phyloP scores from a whole-genome alignment of 495 filamentous ascomycete genomes.

The Symbiotaphrina buchneri region DNA sequence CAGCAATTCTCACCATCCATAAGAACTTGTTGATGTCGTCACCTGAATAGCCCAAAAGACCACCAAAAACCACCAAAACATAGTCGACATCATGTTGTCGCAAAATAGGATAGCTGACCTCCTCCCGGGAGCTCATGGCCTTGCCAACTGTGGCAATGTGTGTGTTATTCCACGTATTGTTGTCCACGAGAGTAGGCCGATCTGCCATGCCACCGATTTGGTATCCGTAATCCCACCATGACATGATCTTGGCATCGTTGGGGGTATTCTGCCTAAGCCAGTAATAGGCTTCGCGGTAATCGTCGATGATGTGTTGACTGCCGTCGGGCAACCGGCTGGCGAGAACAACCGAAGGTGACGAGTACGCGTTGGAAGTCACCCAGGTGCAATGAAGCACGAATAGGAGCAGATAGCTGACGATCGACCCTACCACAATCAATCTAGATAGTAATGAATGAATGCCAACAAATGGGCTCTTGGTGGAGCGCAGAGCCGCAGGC shows the following conservation, averaged over 20 bases:
- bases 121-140: conserved; percentile 93
- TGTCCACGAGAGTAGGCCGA: conserved; percentile 90
- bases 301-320: conserved; percentile 95
- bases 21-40: conserved; percentile 99
- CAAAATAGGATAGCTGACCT: conserved; percentile 97
- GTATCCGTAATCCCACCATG: conserved; percentile 99
- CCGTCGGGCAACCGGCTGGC: conserved; percentile 86
- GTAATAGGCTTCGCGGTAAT: conserved; percentile 98
- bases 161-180: conserved; percentile 99
- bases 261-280: conserved; percentile 96
- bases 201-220: conserved; percentile 99
- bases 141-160: conserved; percentile 99
- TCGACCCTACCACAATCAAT: conserved; percentile 38
- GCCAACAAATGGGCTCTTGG: conserved; percentile 51
- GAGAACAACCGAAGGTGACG: conserved; percentile 90
- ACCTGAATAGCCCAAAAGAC: conserved; percentile 91
- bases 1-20: conserved; percentile 99
- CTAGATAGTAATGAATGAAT: conserved; percentile 71
- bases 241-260: conserved; percentile 95
- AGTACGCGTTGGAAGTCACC: conserved; percentile 98
- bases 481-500: conserved; percentile 35
- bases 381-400: conserved; percentile 98
- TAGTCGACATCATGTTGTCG: conserved; percentile 98
- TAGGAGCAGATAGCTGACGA: conserved; percentile 63
- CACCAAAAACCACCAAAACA: conserved; percentile 91